phyloP scores from a whole-genome alignment of 1,139 yeast species.

The Taiozyma sp. region DNA sequence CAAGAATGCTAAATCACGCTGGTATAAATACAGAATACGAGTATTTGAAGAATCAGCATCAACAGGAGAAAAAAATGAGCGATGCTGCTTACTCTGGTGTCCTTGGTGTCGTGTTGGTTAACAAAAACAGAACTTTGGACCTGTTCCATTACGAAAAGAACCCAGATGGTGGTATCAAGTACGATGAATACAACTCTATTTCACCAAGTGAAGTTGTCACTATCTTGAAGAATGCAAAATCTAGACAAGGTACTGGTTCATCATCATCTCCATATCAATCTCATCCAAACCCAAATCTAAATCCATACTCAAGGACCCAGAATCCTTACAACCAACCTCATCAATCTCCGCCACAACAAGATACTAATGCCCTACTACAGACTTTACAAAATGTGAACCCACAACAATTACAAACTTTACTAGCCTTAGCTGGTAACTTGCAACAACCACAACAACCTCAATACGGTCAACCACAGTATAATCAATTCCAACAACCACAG shows the following conservation, averaged over 20 bases:
- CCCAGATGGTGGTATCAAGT: slow-evolving; percentile 63
- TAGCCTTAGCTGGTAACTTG: slow-evolving; percentile 3
- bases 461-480: slow-evolving; percentile 17
- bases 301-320: background rate
- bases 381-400: slow-evolving; percentile 8
- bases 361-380: slow-evolving; percentile 1
- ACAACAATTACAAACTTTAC: slow-evolving; percentile 8
- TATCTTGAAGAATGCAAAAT: slow-evolving; percentile 30
- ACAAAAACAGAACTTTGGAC: slow-evolving; percentile 50
- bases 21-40: slow-evolving; percentile 45
- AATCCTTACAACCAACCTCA: background rate
- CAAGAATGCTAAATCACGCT: slow-evolving; percentile 46
- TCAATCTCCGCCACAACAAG: slow-evolving; percentile 9
- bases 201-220: slow-evolving; percentile 62
- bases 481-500: slow-evolving; percentile 16
- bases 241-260: slow-evolving; percentile 19
- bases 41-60: slow-evolving; percentile 44
- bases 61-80: slow-evolving; percentile 51
- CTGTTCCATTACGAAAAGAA: slow-evolving; percentile 69
- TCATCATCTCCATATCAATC: slow-evolving; percentile 1
- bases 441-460: slow-evolving; percentile 9
- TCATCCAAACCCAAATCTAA: background rate
- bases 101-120: slow-evolving; percentile 64
- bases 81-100: slow-evolving; percentile 83
- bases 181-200: slow-evolving; percentile 74